Base-by-base conservation (phyloP, 257 asterid species). In the Marsdenia floribunda region DNA sequence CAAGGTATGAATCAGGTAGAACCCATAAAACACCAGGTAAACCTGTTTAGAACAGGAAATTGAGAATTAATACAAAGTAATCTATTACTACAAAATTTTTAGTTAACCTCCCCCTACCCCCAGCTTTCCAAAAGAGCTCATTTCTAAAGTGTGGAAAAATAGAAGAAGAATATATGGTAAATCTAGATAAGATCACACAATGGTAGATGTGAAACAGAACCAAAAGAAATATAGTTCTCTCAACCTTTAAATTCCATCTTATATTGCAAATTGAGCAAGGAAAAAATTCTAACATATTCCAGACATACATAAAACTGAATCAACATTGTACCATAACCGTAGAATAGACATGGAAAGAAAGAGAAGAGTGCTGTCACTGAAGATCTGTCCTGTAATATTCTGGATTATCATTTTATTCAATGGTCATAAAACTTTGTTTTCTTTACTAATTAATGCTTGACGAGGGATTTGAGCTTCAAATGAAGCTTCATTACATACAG, bases 1-100 rank as follows among this genome's bases (percentile, higher is more conserved):
- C 96, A 37, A 92, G 93, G 72, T 92, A 92, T 18, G 97, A 90
- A 79, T 92, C 97, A 18, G 97, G 97, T 77, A 92, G 83, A 68
- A 92, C 96, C 96, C 96, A 89, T 54, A 89, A 78, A 64, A 92
- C 97, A 58, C 92, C 93, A 16, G 96, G 90, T 38, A 86, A 83
- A 44, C 78, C 96, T 90, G 59, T 75, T 14, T 59, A 82, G 29
- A 26, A 37, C 29, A 81, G 50, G 65, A 77, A 79, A 68, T 66
- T 50, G 52, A 76, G 59, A 64, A 75, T 76, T 52, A 78, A 74
- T 66, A 15, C 61, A 76, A 64, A 76, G 3, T 22, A 38, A 67
- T 47, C 35, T 58, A 61, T 52, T 4, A 24, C 57, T 57, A 47
- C 22, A 72, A 44, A 44, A 7, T 44, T 42, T 44, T 6, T 7